phyloP scores from a whole-genome alignment of 2,329 filamentous ascomycete species.

The Leptographium wingfieldii region DNA sequence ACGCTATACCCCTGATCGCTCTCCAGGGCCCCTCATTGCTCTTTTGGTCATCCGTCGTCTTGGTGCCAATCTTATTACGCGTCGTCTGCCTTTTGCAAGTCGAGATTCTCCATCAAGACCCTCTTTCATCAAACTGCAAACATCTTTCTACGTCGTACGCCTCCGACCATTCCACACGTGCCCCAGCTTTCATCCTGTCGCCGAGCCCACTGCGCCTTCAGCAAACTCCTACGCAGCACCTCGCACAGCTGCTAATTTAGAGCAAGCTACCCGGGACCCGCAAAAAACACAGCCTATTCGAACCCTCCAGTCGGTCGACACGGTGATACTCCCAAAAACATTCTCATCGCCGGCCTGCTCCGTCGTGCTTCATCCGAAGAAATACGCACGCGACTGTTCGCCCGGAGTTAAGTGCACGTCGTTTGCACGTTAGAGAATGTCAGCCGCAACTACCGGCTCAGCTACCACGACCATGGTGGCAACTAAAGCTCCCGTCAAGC shows the following conservation, averaged over 20 bases:
- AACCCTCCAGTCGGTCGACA: background rate
- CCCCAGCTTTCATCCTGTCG: background rate
- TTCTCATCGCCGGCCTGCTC: background rate
- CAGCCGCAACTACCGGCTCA: conserved; percentile 15
- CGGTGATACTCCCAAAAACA: background rate
- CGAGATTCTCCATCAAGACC: background rate
- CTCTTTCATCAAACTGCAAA: background rate
- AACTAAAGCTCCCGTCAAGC: conserved; percentile 10
- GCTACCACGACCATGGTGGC: conserved; percentile 9
- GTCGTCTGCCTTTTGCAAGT: background rate
- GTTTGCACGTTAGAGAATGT: conserved; percentile 3
- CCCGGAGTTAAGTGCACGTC: background rate
- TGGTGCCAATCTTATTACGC: conserved; percentile 2
- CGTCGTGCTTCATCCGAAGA: background rate
- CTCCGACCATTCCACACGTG: background rate
- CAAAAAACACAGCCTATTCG: background rate
- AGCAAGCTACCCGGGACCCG: background rate
- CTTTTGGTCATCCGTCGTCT: background rate
- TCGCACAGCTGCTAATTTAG: background rate
- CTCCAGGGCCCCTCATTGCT: background rate
- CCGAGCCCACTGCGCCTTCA: background rate
- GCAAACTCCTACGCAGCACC: background rate
- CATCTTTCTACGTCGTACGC: background rate
- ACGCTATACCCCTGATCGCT: background rate
- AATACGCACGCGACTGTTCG: background rate